Percentiles rank a stretch among this genome's conserved stretches.
These are phyloP conservation scores for Rhododendron mucronatum DNA, from an alignment of 148 eudicot genomes.

Conservation along the genomic window DNA sequence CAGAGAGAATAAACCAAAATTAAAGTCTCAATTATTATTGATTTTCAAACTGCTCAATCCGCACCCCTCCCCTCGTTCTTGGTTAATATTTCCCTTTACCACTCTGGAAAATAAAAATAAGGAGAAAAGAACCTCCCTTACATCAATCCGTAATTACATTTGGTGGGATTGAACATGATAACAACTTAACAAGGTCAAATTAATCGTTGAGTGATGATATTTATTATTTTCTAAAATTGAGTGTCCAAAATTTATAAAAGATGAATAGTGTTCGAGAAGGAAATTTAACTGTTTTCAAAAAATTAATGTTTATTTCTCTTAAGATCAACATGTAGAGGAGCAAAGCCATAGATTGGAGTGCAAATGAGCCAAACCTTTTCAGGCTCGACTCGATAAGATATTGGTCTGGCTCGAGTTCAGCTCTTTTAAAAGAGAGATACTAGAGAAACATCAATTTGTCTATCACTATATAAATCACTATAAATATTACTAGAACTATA, in stretches of 20 bases:
- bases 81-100: too few species aligned
- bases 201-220: not conserved
- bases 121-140: too few species aligned
- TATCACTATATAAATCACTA: too few species aligned
- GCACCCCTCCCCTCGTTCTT: too few species aligned
- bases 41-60: too few species aligned
- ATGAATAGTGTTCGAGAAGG: not conserved
- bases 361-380: not conserved
- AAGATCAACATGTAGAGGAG: not conserved
- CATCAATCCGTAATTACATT: too few species aligned
- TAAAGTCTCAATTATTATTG: too few species aligned
- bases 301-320: not conserved
- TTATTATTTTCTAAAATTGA: not conserved
- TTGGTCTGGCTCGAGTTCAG: not conserved
- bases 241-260: not conserved
- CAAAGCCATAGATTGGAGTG: not conserved
- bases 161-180: too few species aligned
- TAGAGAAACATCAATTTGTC: too few species aligned
- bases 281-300: not conserved
- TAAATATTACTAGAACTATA: too few species aligned
- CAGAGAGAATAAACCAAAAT: not conserved
- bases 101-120: too few species aligned
- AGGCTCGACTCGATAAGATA: not conserved
- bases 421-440: not conserved
- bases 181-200: not conserved